phyloP scores from a whole-genome alignment of 371 early-diverging fungal genomes.

The Apophysomyces elegans region DNA sequence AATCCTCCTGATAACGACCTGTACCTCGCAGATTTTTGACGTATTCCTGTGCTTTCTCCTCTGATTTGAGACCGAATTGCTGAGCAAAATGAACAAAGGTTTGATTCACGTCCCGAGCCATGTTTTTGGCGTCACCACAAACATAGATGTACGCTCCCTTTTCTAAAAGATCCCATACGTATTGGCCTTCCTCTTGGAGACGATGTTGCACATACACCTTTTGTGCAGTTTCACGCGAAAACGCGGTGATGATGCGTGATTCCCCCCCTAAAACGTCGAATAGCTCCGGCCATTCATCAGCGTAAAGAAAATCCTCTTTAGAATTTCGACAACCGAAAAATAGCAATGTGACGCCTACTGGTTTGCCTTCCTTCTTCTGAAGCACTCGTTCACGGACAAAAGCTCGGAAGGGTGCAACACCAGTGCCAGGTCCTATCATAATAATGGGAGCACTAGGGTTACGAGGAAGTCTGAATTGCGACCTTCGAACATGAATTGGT shows the following conservation, averaged over 20 bases:
- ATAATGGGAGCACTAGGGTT: conserved; percentile 84
- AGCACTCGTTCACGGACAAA: conserved; percentile 90
- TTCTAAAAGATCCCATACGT: conserved; percentile 79
- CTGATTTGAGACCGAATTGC: conserved; percentile 68
- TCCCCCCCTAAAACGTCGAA: conserved; percentile 61
- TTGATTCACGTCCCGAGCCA: conserved; percentile 92
- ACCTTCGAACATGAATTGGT: conserved; percentile 88
- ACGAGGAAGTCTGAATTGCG: conserved; percentile 86
- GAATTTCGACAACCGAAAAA: conserved; percentile 92
- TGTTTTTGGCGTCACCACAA: conserved; percentile 95
- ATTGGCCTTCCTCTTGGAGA: conserved; percentile 62
- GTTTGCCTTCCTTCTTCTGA: conserved; percentile 56
- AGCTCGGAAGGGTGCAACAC: conserved; percentile 96
- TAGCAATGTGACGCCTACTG: conserved; percentile 82
- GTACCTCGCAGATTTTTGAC: conserved; percentile 81
- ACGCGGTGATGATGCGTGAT: conserved; percentile 81
- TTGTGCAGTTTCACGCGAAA: conserved; percentile 77
- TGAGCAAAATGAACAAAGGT: conserved; percentile 73
- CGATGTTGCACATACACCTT: conserved; percentile 93
- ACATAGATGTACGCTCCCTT: conserved; percentile 86
- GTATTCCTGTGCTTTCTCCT: conserved; percentile 75
- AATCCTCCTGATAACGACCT: conserved; percentile 94
- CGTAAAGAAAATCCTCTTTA: conserved; percentile 88
- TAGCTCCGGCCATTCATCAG: conserved; percentile 79
- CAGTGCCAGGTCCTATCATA: conserved; percentile 98